Evolutionary conservation across 2,329 filamentous ascomycete genomes (phyloP).

Genomic region (Dactylellina leptospora): DNA sequence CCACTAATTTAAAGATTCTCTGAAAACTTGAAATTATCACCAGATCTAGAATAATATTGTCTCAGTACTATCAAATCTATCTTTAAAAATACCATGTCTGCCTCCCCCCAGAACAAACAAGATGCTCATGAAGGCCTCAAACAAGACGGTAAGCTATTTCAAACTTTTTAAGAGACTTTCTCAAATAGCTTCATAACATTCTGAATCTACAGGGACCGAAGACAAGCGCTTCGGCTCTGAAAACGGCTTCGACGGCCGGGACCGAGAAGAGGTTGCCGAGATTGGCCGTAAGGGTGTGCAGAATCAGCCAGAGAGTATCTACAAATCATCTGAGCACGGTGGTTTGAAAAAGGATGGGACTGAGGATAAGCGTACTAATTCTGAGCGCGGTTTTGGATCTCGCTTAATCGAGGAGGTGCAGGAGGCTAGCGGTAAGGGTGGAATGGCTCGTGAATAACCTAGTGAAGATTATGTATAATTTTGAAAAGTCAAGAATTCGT

Average conservation of each 20-base stretch:
- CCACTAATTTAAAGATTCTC: too few species aligned
- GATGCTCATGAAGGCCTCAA: too few species aligned
- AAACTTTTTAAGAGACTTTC: too few species aligned
- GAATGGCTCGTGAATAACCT: neutral
- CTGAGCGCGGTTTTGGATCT: conserved; percentile 38
- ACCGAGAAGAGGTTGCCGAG: conserved; percentile 26
- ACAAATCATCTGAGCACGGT: conserved; percentile 48
- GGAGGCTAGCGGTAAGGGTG: conserved; percentile 40
- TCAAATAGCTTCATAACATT: too few species aligned
- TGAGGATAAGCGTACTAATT: conserved; percentile 39
- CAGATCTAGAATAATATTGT: too few species aligned
- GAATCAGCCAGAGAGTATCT: conserved; percentile 44
- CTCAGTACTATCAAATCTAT: too few species aligned
- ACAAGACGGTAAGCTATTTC: too few species aligned
- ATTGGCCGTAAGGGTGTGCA: conserved; percentile 24
- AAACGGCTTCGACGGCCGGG: conserved; percentile 40
- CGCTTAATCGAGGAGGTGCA: conserved; percentile 46
- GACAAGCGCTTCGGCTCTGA: conserved; percentile 33
- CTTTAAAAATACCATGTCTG: too few species aligned
- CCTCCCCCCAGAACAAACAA: too few species aligned
- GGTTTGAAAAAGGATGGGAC: conserved; percentile 47
- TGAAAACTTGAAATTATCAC: too few species aligned
- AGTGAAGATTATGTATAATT: too few species aligned
- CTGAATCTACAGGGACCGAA: conserved; percentile 11
- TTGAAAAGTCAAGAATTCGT: too few species aligned